Conservation (phyloP, 495 filamentous ascomycete species). For the Apiosordaria backusii region DNA sequence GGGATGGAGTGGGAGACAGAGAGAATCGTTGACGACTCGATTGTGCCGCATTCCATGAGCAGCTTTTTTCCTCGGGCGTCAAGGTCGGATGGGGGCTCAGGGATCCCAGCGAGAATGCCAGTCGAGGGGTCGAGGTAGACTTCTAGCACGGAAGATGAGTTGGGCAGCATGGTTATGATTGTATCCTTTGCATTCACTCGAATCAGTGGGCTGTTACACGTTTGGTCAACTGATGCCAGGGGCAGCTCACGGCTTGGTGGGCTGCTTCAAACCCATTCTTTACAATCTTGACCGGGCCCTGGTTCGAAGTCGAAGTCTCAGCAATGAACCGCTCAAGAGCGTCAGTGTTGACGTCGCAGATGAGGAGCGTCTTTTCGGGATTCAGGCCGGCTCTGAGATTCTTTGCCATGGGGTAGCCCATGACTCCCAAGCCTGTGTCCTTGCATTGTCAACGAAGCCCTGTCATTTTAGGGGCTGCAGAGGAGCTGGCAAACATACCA, state of each 20-base stretch:
- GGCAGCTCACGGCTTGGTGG: slow-evolving; percentile 36
- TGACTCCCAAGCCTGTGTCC: slow-evolving; percentile 29
- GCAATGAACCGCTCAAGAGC: slow-evolving; percentile 37
- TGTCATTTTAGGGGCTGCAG: background rate
- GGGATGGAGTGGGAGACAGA: slow-evolving; percentile 19
- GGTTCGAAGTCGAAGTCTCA: slow-evolving; percentile 23
- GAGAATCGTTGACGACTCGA: slow-evolving; percentile 38
- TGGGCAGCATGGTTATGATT: slow-evolving; percentile 44
- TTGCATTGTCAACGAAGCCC: background rate
- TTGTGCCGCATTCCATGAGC: slow-evolving; percentile 46
- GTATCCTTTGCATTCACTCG: slow-evolving; percentile 22
- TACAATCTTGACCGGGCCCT: slow-evolving; percentile 22
- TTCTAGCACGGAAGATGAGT: slow-evolving; percentile 33
- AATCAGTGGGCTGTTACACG: background rate
- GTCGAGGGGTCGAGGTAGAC: slow-evolving; percentile 40
- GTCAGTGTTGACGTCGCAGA: slow-evolving; percentile 45
- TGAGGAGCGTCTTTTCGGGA: slow-evolving; percentile 37
- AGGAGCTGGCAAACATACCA: slow-evolving; percentile 16
- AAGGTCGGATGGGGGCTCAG: slow-evolving; percentile 9
- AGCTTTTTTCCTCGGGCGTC: slow-evolving; percentile 21
- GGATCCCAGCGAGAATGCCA: slow-evolving; percentile 34
- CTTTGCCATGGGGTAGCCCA: slow-evolving; percentile 52
- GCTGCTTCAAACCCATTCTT: slow-evolving; percentile 39
- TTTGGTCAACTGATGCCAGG: background rate
- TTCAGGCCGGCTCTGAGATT: slow-evolving; percentile 46